phyloP scores from a whole-genome alignment of 2,329 filamentous ascomycete species.

The Paraphaeosphaeria sporulosa region DNA sequence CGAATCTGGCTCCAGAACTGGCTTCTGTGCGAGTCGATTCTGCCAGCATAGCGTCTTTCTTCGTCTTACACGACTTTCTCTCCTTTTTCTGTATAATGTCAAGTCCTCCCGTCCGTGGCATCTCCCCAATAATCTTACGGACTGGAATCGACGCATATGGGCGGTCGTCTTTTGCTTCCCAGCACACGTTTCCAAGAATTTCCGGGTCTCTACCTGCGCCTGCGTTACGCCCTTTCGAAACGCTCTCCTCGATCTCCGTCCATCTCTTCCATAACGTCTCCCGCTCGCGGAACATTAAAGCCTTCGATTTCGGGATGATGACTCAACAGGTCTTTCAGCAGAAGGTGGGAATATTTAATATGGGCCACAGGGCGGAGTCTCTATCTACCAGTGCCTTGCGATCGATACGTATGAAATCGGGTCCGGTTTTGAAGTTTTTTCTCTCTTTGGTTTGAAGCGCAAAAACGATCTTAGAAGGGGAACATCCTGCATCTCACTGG shows the following conservation, averaged over 20 bases:
- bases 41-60: not conserved
- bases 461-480: conserved; percentile 9
- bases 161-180: conserved; percentile 21
- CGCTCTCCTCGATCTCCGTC: not conserved
- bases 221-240: conserved; percentile 4
- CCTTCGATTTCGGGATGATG: conserved; percentile 8
- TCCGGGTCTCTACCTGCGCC: not conserved
- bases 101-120: not conserved
- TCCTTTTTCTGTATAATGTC: conserved; percentile 20
- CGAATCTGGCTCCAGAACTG: conserved; percentile 37
- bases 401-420: not conserved
- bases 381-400: conserved; percentile 1
- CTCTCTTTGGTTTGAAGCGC: not conserved
- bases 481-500: conserved; percentile 7
- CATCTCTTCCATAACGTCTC: not conserved
- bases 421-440: conserved; percentile 13
- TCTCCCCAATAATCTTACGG: not conserved
- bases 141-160: conserved; percentile 15
- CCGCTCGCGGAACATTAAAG: not conserved
- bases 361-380: conserved; percentile 12
- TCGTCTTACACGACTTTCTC: conserved; percentile 5
- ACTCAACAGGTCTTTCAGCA: conserved; percentile 9
- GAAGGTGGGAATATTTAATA: not conserved
- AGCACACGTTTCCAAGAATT: conserved; percentile 19
- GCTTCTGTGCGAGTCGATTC: conserved; percentile 33